Conservation (phyloP, 345 rosid genomes). For the Linum usitatissimum region DNA sequence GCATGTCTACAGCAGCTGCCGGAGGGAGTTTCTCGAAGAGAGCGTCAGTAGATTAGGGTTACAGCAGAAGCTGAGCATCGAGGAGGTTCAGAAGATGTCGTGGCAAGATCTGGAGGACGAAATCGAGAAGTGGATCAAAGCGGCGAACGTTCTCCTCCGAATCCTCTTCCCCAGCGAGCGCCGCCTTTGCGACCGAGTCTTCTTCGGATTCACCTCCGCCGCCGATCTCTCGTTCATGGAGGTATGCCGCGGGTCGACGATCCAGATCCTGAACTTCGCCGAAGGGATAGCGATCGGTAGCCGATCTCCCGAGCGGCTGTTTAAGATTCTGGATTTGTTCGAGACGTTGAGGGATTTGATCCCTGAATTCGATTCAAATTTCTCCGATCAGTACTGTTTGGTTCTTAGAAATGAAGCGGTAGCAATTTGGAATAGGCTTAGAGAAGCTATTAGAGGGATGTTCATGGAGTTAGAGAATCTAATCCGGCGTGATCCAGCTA, state of each 20-base stretch:
- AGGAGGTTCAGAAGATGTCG: constrained; percentile 65
- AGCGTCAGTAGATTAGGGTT: constrained; percentile 68
- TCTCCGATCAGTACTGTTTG: constrained; percentile 66
- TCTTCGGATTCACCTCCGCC: constrained; percentile 51
- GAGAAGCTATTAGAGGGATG: constrained; percentile 69
- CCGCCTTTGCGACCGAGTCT: constrained; percentile 80
- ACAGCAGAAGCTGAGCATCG: constrained; percentile 53
- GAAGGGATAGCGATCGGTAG: constrained; percentile 66
- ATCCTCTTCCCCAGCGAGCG: constrained; percentile 91
- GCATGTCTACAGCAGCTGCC: constrained; percentile 61
- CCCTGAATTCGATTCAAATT: constrained; percentile 61
- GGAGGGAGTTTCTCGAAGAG: constrained; percentile 77
- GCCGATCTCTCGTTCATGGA: constrained; percentile 89
- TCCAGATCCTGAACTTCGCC: constrained; percentile 66
- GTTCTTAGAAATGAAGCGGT: constrained; percentile 62
- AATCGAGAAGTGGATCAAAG: constrained; percentile 84
- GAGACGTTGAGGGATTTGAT: constrained; percentile 72
- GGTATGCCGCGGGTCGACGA: constrained; percentile 68
- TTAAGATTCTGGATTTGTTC: constrained; percentile 72
- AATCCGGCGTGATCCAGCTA: constrained; percentile 79
- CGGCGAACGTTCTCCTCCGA: constrained; percentile 53
- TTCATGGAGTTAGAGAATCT: constrained; percentile 92
- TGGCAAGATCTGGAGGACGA: constrained; percentile 78
- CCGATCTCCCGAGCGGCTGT: constrained; percentile 76
- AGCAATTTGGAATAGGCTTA: constrained; percentile 63